These are phyloP conservation scores for Pseudozyma tsukubaensis DNA, from an alignment of 1,284 basidiomycete species.

Conservation along the genomic window DNA sequence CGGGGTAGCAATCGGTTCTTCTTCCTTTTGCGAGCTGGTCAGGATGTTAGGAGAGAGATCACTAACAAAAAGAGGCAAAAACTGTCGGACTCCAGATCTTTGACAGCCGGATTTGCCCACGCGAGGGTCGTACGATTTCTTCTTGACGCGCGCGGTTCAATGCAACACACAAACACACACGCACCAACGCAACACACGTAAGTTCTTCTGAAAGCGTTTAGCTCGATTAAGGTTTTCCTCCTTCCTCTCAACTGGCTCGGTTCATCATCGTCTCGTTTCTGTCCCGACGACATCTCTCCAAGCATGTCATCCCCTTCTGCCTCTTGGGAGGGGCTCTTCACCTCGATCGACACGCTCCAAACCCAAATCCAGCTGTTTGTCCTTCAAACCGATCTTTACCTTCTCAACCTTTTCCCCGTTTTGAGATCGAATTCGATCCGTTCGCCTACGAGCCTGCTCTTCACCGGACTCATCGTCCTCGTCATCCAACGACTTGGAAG, in stretches of 20 bases:
- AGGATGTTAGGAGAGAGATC: too few relatives aligned
- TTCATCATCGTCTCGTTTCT: background rate
- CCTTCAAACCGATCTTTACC: slow-evolving; percentile 39
- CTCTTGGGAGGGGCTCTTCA: background rate
- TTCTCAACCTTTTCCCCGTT: slow-evolving; percentile 32
- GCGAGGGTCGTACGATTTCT: slow-evolving; percentile 1
- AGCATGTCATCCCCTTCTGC: background rate
- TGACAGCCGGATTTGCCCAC: background rate
- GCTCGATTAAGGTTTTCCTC: background rate
- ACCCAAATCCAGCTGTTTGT: slow-evolving; percentile 29
- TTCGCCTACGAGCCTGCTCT: slow-evolving; percentile 33
- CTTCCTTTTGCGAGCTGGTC: background rate
- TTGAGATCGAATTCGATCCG: slow-evolving; percentile 27
- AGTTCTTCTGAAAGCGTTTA: too few relatives aligned
- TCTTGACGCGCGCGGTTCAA: background rate
- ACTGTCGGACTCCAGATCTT: background rate
- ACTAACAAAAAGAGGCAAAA: background rate
- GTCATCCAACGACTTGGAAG: slow-evolving; percentile 25
- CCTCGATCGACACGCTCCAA: slow-evolving; percentile 12
- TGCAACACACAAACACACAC: background rate
- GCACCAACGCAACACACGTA: background rate
- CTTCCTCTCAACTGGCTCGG: background rate
- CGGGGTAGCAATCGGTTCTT: background rate
- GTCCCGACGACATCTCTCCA: background rate
- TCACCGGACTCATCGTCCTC: slow-evolving; percentile 34